Conservation (phyloP, 768 basidiomycete species). For the Hemileccinum rubropunctum region DNA sequence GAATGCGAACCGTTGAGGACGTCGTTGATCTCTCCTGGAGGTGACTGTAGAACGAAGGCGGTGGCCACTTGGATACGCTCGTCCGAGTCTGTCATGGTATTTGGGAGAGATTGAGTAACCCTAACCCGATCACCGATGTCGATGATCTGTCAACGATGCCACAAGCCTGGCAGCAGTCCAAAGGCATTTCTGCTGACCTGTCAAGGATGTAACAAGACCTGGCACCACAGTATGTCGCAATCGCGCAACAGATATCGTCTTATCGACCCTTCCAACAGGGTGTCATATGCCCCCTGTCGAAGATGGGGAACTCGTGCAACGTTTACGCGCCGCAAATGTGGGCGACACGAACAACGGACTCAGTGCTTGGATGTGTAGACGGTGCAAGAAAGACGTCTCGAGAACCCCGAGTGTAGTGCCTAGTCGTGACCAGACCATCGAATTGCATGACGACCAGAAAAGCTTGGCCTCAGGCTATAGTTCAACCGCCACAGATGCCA, state of each 20-base stretch:
- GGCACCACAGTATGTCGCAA: constrained; percentile 33
- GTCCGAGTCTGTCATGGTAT: constrained; percentile 48
- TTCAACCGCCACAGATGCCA: not conserved
- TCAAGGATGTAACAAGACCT: constrained; percentile 29
- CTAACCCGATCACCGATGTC: constrained; percentile 20
- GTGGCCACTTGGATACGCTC: constrained; percentile 73
- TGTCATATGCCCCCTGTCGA: constrained; percentile 33
- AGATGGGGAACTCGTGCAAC: constrained; percentile 24
- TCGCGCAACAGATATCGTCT: not conserved
- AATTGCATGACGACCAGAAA: not conserved
- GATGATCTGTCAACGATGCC: constrained; percentile 25
- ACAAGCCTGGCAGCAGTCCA: constrained; percentile 21
- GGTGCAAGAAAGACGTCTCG: constrained; percentile 26
- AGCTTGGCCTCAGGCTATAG: not conserved
- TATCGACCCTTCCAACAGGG: constrained; percentile 14
- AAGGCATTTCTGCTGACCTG: constrained; percentile 35
- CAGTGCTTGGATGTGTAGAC: constrained; percentile 28
- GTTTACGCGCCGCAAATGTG: constrained; percentile 24
- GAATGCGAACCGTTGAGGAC: constrained; percentile 75
- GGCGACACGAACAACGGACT: constrained; percentile 24
- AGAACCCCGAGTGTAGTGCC: not conserved
- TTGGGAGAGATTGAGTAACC: constrained; percentile 10
- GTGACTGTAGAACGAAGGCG: constrained; percentile 81
- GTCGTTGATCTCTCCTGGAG: constrained; percentile 96
- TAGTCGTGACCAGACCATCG: constrained; percentile 7